A percentile compares a stretch with the other conserved stretches of the same genome.
Evolutionary conservation across 805 yeast species (phyloP).

Genomic region (Hanseniaspora clermontiae): DNA sequence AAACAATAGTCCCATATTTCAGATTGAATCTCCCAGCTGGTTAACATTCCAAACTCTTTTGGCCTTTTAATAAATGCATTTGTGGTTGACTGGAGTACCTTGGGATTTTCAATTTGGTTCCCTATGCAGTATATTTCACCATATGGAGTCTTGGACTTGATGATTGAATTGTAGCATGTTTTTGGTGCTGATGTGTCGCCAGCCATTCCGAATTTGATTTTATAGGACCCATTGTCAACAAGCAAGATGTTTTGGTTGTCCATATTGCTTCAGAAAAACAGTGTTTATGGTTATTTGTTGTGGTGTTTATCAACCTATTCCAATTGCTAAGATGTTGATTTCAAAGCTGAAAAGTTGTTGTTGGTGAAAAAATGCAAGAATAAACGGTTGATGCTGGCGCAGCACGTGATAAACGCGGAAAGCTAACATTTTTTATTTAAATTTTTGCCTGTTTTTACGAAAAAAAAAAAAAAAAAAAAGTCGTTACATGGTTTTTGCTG

Average conservation of each 20-base stretch:
- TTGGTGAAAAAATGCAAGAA: no score
- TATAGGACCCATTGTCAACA: constrained; percentile 83
- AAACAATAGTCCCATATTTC: constrained; percentile 81
- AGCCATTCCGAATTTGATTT: constrained; percentile 53
- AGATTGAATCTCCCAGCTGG: constrained; percentile 83
- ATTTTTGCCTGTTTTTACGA: neutral
- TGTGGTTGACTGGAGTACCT: constrained; percentile 41
- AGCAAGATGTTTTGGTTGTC: constrained; percentile 30
- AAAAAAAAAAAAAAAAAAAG: no score
- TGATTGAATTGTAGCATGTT: constrained; percentile 54
- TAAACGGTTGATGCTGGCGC: neutral
- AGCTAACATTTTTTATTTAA: neutral
- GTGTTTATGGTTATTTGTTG: no score
- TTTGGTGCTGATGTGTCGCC: constrained; percentile 30
- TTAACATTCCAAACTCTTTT: constrained; percentile 73
- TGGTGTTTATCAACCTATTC: no score
- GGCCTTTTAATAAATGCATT: constrained; percentile 70
- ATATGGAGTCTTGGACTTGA: constrained; percentile 51
- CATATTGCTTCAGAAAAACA: neutral
- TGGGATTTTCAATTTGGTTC: constrained; percentile 48
- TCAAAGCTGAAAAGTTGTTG: neutral
- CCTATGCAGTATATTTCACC: constrained; percentile 55
- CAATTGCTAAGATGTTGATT: no score
- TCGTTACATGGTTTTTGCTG: no score
- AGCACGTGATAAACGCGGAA: neutral